These are phyloP conservation scores for Nothophytophthora sp. DNA, from an alignment of 352 stramenopile genomes.

Conservation along the genomic window DNA sequence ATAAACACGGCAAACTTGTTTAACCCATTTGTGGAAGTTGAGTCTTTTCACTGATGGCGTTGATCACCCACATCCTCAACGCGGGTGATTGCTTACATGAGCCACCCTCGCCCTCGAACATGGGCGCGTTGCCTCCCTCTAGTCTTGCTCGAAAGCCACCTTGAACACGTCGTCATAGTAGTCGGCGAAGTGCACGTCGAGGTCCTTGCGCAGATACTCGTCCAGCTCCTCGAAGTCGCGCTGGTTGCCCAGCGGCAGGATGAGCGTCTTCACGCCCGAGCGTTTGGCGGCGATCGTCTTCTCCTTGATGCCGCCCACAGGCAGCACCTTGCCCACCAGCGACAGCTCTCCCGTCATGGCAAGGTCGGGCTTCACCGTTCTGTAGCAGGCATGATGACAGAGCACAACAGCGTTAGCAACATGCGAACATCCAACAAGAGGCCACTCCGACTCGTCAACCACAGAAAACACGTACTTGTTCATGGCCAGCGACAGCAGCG, in stretches of 20 bases:
- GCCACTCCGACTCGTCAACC: neutral
- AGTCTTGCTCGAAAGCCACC: slow-evolving; percentile 88
- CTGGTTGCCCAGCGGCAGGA: slow-evolving; percentile 95
- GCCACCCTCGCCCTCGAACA: too few relatives aligned
- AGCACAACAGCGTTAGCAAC: slow-evolving; percentile 9
- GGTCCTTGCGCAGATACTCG: slow-evolving; percentile 96
- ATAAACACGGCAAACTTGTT: too few relatives aligned
- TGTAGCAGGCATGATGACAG: slow-evolving; percentile 25
- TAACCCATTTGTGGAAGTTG: too few relatives aligned
- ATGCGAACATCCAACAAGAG: neutral
- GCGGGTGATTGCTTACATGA: too few relatives aligned
- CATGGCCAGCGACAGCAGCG: slow-evolving; percentile 95
- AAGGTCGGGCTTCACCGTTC: slow-evolving; percentile 93
- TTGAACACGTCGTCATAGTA: slow-evolving; percentile 97
- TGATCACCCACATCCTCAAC: too few relatives aligned
- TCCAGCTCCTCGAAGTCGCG: slow-evolving; percentile 97
- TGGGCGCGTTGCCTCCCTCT: slow-evolving; percentile 1
- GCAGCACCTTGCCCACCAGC: slow-evolving; percentile 98
- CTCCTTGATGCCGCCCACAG: slow-evolving; percentile 99
- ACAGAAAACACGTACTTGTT: slow-evolving; percentile 70
- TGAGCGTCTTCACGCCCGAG: slow-evolving; percentile 93
- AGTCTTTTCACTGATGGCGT: too few relatives aligned
- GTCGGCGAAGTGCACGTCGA: slow-evolving; percentile 97
- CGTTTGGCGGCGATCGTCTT: slow-evolving; percentile 98
- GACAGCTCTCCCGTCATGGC: slow-evolving; percentile 98